phyloP scores from a whole-genome alignment of 2,329 filamentous ascomycete genomes.

The Botrytis paeoniae region DNA sequence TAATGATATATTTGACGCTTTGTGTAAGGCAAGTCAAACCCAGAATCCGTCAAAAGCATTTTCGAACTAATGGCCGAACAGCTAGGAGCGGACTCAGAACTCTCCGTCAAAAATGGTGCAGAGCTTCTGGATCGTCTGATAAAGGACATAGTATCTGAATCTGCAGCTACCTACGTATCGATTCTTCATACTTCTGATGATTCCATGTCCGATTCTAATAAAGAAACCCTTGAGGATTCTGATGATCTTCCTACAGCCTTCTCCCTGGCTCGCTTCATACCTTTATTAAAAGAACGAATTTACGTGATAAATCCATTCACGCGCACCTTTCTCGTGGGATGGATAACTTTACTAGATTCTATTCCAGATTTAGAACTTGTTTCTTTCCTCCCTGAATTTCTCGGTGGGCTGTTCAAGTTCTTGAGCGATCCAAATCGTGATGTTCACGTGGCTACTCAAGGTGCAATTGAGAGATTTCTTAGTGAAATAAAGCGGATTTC shows the following conservation, averaged over 20 bases:
- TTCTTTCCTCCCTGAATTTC: constrained; percentile 85
- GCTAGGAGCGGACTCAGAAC: constrained; percentile 92
- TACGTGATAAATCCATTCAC: constrained; percentile 94
- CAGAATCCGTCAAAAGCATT: not conserved
- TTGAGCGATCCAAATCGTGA: constrained; percentile 87
- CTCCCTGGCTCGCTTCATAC: constrained; percentile 86
- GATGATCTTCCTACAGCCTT: constrained; percentile 77
- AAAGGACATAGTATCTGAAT: constrained; percentile 95
- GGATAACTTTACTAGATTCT: constrained; percentile 91
- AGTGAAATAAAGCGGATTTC: constrained; percentile 93
- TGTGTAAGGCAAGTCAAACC: constrained; percentile 72
- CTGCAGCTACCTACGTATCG: constrained; percentile 90
- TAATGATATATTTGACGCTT: constrained; percentile 95
- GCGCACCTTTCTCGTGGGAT: constrained; percentile 89
- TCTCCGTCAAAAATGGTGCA: constrained; percentile 97
- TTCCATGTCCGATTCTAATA: constrained; percentile 49
- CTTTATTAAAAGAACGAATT: constrained; percentile 88
- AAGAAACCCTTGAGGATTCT: constrained; percentile 45
- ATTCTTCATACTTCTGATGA: constrained; percentile 65
- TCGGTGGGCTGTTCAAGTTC: constrained; percentile 86
- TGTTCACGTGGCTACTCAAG: constrained; percentile 91
- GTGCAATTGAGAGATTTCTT: constrained; percentile 83
- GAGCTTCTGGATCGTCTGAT: constrained; percentile 91
- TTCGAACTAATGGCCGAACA: constrained; percentile 40
- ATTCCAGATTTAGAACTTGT: constrained; percentile 96